Evolutionary conservation across 1,139 yeast species (phyloP), one percentile per base, ranked within the genome.

Genomic region (Candida anutae): DNA sequence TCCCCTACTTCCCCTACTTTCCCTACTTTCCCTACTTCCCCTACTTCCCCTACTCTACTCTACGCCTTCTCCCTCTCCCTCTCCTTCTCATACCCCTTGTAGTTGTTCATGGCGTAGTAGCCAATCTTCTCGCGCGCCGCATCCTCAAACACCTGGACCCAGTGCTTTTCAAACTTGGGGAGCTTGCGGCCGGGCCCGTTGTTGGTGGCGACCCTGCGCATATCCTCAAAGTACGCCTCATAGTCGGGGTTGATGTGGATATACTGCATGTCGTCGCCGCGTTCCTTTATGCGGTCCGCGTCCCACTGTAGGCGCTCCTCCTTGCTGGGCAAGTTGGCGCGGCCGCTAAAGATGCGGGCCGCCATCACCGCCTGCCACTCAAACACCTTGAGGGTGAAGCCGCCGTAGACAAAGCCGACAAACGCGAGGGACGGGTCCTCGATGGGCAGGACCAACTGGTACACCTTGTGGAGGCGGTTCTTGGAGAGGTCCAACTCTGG

Each of bases 301-400:
- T 57, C 61, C 64, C 64, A 57, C 26, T 44, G 30, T 16, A 29
- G 32, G 36, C 56, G 64, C 19, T 52, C 58, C 20, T 48, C 46
- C 14, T 38, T 31, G 3, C 51, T 29, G 1, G 74, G 74, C 19
- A 67, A 43, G n/a, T 37, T 28, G n/a, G 62, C 40, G 31, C 69
- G 49, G 3, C 72, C 73, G 5, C 63, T 49, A 28, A 58, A 50
- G 5, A 54, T 56, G 26, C 72, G 50, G 5, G 73, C 60, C 18
- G 64, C 54, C 15, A 62, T 45, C 22, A 62, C 60, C 5, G 60
- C 63, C 43, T 69, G 74, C 30, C 62, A 60, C 43, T 69, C 74
- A 11, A 66, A 55, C 19, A 63, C 51, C 24, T 71, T 67, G 52
- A 68, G 59, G 10, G 75, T 73, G 23, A 65, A 50, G 13, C 65